phyloP scores from a whole-genome alignment of 345 rosid genomes.

The Gynandropsis gynandra region DNA sequence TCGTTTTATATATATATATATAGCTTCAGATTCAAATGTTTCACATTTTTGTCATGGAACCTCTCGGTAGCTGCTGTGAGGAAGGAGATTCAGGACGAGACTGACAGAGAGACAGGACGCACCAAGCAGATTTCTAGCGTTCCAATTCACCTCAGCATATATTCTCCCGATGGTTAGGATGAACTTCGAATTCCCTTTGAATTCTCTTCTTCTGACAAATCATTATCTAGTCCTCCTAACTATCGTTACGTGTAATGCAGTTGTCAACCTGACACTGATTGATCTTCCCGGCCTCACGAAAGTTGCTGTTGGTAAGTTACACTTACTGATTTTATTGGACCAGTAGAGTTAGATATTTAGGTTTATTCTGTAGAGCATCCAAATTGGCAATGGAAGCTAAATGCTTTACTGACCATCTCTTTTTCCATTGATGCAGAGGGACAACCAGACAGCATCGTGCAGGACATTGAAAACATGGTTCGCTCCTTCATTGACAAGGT shows the following conservation, averaged over 20 bases:
- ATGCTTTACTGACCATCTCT: neutral
- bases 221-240: constrained; percentile 4
- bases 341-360: constrained; percentile 11
- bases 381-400: neutral
- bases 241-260: constrained; percentile 39
- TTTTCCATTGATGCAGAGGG: constrained; percentile 60
- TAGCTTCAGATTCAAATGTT: neutral
- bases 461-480: constrained; percentile 97
- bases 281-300: constrained; percentile 99
- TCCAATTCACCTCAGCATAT: constrained; percentile 96
- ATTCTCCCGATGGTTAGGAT: constrained; percentile 72
- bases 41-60: neutral
- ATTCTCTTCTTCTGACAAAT: neutral
- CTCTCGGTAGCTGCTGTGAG: constrained; percentile 83
- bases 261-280: constrained; percentile 90
- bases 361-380: constrained; percentile 2
- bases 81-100: constrained; percentile 98
- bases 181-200: neutral
- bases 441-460: constrained; percentile 89
- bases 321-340: constrained; percentile 1
- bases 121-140: constrained; percentile 81
- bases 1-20: constrained; percentile 5
- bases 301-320: constrained; percentile 89
- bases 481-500: constrained; percentile 97
- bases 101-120: constrained; percentile 97